Conservation (phyloP, 140 eudicot species). For the Bidens hawaiensis region DNA sequence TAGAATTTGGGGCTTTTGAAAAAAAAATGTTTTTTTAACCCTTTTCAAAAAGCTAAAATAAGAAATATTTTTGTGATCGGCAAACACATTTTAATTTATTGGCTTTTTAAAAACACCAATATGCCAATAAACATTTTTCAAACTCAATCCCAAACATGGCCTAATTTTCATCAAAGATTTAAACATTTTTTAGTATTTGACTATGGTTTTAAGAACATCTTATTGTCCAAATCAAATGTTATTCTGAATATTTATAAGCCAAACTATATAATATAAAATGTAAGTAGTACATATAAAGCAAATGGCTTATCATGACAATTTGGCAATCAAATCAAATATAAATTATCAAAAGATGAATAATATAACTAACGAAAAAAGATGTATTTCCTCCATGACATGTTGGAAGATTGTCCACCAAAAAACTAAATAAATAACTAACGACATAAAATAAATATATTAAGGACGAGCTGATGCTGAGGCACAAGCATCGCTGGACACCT, state of each 20-base stretch:
- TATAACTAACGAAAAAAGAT: not conserved
- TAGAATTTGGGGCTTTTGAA: too few species aligned
- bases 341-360: not conserved
- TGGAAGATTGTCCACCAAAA: constrained; percentile 26
- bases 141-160: too few species aligned
- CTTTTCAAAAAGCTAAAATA: too few species aligned
- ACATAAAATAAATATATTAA: constrained; percentile 22
- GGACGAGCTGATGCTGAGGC: constrained; percentile 25
- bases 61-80: too few species aligned
- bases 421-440: constrained; percentile 8
- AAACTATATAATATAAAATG: not conserved
- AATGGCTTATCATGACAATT: not conserved
- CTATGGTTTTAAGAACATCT: not conserved
- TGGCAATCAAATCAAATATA: not conserved
- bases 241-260: not conserved
- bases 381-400: constrained; percentile 17
- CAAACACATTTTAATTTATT: too few species aligned
- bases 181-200: not conserved
- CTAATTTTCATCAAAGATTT: not conserved
- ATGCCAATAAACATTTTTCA: too few species aligned
- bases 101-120: too few species aligned
- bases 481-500: constrained; percentile 35
- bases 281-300: not conserved
- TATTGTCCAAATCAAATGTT: not conserved
- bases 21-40: too few species aligned